These are phyloP conservation scores for Agaricales sp. DNA, from an alignment of 1,284 basidiomycete species.

Conservation along the genomic window DNA sequence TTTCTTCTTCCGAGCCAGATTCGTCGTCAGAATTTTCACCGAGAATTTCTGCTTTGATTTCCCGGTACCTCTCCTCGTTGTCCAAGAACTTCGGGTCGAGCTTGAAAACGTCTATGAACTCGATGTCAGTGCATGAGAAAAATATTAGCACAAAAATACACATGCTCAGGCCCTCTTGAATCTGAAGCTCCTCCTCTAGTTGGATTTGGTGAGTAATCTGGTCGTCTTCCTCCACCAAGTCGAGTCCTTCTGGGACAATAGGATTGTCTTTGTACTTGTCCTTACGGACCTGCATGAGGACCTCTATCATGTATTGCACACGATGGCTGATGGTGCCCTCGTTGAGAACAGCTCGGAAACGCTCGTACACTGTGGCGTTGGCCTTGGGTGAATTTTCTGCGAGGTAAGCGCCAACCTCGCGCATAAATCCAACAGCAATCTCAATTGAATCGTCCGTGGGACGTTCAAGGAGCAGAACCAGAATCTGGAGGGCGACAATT, in stretches of 20 bases:
- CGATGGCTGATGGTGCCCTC: constrained; percentile 93
- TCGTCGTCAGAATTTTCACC: constrained; percentile 82
- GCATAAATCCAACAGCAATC: constrained; percentile 95
- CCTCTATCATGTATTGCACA: constrained; percentile 99
- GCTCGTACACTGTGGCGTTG: constrained; percentile 88
- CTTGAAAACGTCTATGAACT: constrained; percentile 82
- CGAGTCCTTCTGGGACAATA: constrained; percentile 84
- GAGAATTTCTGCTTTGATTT: constrained; percentile 90
- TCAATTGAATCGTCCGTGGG: constrained; percentile 98
- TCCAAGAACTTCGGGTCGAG: constrained; percentile 81
- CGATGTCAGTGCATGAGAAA: constrained; percentile 8
- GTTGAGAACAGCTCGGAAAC: constrained; percentile 93
- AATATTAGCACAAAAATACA: constrained; percentile 13
- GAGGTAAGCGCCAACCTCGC: constrained; percentile 94
- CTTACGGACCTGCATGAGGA: constrained; percentile 94
- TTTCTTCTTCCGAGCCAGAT: constrained; percentile 47
- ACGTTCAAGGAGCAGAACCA: constrained; percentile 87
- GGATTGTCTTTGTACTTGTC: constrained; percentile 99
- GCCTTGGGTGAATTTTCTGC: constrained; percentile 91
- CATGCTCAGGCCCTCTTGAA: constrained; percentile 90
- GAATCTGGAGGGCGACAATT: constrained; percentile 89
- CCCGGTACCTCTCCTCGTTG: constrained; percentile 90
- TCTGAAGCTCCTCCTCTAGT: constrained; percentile 87
- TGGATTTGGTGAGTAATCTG: constrained; percentile 93
- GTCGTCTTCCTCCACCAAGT: constrained; percentile 96